These are phyloP conservation scores for Umbilicaria muhlenbergii DNA, from an alignment of 495 filamentous ascomycete genomes.

Conservation along the genomic window DNA sequence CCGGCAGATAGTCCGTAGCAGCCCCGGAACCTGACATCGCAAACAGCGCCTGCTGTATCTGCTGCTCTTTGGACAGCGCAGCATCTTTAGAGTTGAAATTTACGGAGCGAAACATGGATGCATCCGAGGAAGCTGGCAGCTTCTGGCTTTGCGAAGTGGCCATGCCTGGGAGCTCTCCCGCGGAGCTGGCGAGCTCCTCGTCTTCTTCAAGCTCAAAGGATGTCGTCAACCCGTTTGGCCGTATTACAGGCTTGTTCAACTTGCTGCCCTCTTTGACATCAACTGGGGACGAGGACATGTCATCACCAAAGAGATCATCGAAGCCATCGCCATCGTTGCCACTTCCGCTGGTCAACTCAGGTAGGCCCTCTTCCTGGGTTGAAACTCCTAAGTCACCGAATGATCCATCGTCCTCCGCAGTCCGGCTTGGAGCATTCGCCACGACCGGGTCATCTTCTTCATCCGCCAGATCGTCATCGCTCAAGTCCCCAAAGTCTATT, in stretches of 20 bases:
- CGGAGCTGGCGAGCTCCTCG: neutral
- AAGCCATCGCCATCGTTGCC: slow-evolving; percentile 39
- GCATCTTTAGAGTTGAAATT: neutral
- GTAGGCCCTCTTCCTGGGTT: slow-evolving; percentile 1
- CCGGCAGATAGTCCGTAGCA: slow-evolving; percentile 29
- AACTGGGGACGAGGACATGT: slow-evolving; percentile 24
- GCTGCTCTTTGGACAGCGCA: slow-evolving; percentile 10
- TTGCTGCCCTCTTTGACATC: slow-evolving; percentile 17
- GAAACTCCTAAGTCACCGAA: slow-evolving; percentile 3
- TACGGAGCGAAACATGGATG: too few relatives aligned
- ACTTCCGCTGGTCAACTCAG: slow-evolving; percentile 1
- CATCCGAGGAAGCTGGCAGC: neutral
- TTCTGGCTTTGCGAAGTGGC: neutral
- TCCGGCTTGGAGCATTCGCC: slow-evolving; percentile 12
- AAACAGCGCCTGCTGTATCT: slow-evolving; percentile 35
- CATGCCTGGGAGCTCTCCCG: neutral
- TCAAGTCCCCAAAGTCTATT: slow-evolving; percentile 76
- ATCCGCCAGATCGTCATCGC: slow-evolving; percentile 54
- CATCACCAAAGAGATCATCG: slow-evolving; percentile 29
- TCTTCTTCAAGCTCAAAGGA: slow-evolving; percentile 3
- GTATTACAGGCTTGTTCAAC: neutral
- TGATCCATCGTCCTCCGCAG: slow-evolving; percentile 6
- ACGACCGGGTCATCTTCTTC: slow-evolving; percentile 33
- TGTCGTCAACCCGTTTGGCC: neutral
- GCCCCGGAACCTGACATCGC: slow-evolving; percentile 25